Evolutionary conservation across 441 rosid species (phyloP).

Genomic region (Capsella rubella): DNA sequence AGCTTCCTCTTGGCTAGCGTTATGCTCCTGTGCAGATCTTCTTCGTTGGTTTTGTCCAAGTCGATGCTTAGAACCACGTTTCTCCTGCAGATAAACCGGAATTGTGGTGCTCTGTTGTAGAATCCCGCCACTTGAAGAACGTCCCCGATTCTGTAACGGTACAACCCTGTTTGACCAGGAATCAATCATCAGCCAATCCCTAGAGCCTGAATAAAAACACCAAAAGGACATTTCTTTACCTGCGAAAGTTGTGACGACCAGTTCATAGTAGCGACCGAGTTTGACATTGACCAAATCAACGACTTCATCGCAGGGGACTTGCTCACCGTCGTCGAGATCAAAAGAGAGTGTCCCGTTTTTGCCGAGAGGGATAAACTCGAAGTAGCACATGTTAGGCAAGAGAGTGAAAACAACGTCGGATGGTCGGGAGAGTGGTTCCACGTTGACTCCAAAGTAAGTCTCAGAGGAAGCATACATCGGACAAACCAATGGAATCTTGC

Average conservation of each 20-base stretch:
- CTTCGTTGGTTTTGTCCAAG: slow-evolving; percentile 90
- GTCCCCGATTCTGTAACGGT: slow-evolving; percentile 85
- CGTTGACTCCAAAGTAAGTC: slow-evolving; percentile 88
- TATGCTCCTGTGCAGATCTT: slow-evolving; percentile 88
- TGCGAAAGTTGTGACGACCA: slow-evolving; percentile 87
- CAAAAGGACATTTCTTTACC: slow-evolving; percentile 47
- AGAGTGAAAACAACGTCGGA: slow-evolving; percentile 82
- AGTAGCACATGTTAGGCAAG: slow-evolving; percentile 91
- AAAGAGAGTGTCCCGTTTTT: slow-evolving; percentile 64
- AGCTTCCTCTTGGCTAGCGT: slow-evolving; percentile 73
- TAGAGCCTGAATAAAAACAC: neutral
- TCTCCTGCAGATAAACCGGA: slow-evolving; percentile 90
- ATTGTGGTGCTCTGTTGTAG: slow-evolving; percentile 85
- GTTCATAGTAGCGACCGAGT: slow-evolving; percentile 76
- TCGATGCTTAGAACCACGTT: slow-evolving; percentile 92
- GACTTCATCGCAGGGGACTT: slow-evolving; percentile 56
- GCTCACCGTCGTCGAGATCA: slow-evolving; percentile 62
- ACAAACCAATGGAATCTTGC: slow-evolving; percentile 79
- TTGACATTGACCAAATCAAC: slow-evolving; percentile 74
- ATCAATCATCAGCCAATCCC: neutral
- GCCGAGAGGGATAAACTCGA: slow-evolving; percentile 79
- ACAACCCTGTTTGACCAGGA: slow-evolving; percentile 52
- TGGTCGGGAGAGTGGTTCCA: slow-evolving; percentile 81
- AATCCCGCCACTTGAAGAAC: slow-evolving; percentile 87
- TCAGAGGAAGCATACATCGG: slow-evolving; percentile 97